phyloP scores from a whole-genome alignment of 768 basidiomycete genomes.

The Butyriboletus loyo region DNA sequence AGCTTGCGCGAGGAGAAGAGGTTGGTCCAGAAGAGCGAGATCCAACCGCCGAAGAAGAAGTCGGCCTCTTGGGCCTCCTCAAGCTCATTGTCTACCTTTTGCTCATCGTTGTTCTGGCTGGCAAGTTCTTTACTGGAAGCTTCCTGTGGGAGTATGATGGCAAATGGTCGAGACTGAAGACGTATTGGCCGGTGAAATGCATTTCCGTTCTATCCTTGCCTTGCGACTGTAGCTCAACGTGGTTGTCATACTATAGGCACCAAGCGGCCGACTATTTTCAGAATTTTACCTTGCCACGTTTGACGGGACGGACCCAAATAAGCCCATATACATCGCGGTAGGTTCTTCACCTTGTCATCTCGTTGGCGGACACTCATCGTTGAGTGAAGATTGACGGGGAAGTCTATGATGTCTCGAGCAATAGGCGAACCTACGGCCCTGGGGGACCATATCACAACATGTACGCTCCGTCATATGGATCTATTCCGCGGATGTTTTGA shows the following conservation, averaged over 20 bases:
- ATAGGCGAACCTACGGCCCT: conserved; percentile 75
- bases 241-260: conserved; percentile 35
- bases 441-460: conserved; percentile 81
- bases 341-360: conserved; percentile 26
- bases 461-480: conserved; percentile 36
- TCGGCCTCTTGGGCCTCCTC: conserved; percentile 61
- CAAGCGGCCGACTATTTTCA: conserved; percentile 68
- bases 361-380: conserved; percentile 4
- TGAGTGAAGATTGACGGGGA: conserved; percentile 77
- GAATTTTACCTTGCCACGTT: conserved; percentile 62
- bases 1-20: conserved; percentile 68
- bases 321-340: conserved; percentile 84
- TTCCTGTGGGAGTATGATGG: conserved; percentile 80
- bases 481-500: conserved; percentile 22
- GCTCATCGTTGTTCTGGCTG: conserved; percentile 54
- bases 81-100: conserved; percentile 63
- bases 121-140: conserved; percentile 86
- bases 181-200: conserved; percentile 58
- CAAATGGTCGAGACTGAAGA: conserved; percentile 57
- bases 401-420: conserved; percentile 88
- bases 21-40: conserved; percentile 72
- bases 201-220: not conserved
- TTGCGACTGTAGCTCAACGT: not conserved
- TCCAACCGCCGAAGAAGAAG: conserved; percentile 65
- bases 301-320: conserved; percentile 63